Percentiles rank a stretch among this genome's conserved stretches.
Evolutionary conservation across 2,329 filamentous ascomycete genomes (phyloP).

Genomic region (Exophiala dermatitidis): DNA sequence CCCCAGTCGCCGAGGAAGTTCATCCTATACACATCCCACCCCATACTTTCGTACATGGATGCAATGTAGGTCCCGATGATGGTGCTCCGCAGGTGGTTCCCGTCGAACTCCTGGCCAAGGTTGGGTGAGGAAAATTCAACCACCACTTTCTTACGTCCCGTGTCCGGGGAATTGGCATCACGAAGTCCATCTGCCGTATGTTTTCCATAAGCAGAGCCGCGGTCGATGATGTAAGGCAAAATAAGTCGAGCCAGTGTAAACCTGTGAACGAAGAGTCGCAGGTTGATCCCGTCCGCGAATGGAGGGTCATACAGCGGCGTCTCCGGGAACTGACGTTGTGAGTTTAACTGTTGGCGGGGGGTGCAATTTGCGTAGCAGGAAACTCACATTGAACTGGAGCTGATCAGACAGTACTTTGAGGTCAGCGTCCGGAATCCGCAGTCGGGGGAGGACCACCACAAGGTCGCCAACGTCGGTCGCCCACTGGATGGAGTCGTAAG

Average conservation of each 20-base stretch:
- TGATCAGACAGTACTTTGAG: slow-evolving; percentile 55
- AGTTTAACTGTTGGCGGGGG: neutral
- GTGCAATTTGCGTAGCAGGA: neutral
- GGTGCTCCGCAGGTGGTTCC: slow-evolving; percentile 66
- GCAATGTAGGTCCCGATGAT: slow-evolving; percentile 68
- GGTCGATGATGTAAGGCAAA: slow-evolving; percentile 61
- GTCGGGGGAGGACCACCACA: slow-evolving; percentile 68
- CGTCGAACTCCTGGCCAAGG: slow-evolving; percentile 76
- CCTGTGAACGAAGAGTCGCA: slow-evolving; percentile 76
- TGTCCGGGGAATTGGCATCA: slow-evolving; percentile 54
- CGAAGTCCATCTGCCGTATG: slow-evolving; percentile 55
- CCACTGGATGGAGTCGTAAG: slow-evolving; percentile 72
- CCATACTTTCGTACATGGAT: slow-evolving; percentile 60
- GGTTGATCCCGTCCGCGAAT: slow-evolving; percentile 57
- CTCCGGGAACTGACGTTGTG: slow-evolving; percentile 53
- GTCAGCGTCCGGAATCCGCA: slow-evolving; percentile 67
- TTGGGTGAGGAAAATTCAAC: slow-evolving; percentile 82
- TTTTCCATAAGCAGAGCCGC: slow-evolving; percentile 56
- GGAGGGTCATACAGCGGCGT: slow-evolving; percentile 68
- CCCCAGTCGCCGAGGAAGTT: slow-evolving; percentile 79
- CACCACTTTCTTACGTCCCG: slow-evolving; percentile 58
- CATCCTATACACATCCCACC: slow-evolving; percentile 63
- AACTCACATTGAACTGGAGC: slow-evolving; percentile 8
- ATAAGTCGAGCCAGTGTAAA: slow-evolving; percentile 58
- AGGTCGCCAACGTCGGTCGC: slow-evolving; percentile 79